Conservation (phyloP, 805 yeast genomes). For the Dipodascopsis uninucleata region DNA sequence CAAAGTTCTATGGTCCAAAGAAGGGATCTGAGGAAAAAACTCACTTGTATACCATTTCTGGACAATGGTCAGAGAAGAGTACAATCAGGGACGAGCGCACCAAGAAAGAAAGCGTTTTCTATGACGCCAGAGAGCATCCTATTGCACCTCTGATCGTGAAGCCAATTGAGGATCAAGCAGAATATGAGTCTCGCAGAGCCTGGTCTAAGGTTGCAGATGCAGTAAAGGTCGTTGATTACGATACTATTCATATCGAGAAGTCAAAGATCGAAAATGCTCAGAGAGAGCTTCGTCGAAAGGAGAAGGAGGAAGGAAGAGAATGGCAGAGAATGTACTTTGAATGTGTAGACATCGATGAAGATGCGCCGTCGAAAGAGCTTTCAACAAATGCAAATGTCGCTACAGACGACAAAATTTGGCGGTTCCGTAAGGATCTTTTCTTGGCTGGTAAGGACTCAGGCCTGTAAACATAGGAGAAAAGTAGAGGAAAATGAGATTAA, state of each 20-base stretch:
- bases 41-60: conserved; percentile 73
- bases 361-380: conserved; percentile 13
- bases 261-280: conserved; percentile 77
- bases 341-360: conserved; percentile 28
- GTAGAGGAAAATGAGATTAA: too few relatives aligned
- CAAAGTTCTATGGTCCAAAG: conserved; percentile 60
- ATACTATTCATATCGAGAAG: conserved; percentile 70
- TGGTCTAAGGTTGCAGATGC: conserved; percentile 91
- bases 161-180: conserved; percentile 76
- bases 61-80: conserved; percentile 89
- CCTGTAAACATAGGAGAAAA: conserved; percentile 3
- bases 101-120: conserved; percentile 34
- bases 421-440: conserved; percentile 30
- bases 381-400: conserved; percentile 18
- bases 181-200: conserved; percentile 79
- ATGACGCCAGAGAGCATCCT: conserved; percentile 37
- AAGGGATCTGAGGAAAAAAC: conserved; percentile 30
- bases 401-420: conserved; percentile 31
- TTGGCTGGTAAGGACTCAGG: conserved; percentile 30
- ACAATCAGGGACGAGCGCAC: conserved; percentile 57
- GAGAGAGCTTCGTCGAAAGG: conserved; percentile 74
- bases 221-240: conserved; percentile 68
- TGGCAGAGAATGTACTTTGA: conserved; percentile 89
- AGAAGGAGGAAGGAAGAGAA: conserved; percentile 53
- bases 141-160: conserved; percentile 66